Evolutionary conservation across 1,139 yeast species (phyloP), one percentile per base, ranked within the genome.

Genomic region (Candida sp.): DNA sequence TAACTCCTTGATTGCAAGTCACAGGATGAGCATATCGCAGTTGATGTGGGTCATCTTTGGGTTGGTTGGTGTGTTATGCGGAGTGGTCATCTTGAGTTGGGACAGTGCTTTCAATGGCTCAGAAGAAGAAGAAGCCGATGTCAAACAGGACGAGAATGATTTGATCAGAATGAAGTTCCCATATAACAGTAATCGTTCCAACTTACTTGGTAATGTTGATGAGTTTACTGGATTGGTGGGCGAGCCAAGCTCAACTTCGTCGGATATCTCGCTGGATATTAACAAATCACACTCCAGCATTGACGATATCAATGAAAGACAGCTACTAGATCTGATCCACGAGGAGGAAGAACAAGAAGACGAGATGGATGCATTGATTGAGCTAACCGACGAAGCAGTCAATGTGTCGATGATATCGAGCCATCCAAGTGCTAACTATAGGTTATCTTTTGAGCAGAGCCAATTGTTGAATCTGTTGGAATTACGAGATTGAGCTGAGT

Each of bases 71-170:
- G 82, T 77, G 1, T 63, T 77, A 48, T 55, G 68, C 44, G 82
- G 82, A 1, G 81, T 77, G 28, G 68, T 76, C 3, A 59, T 70
- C 7, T 70, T 77, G 26, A 74, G 80, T 55, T 76, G 80, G 79
- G 80, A 75, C 54, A 67, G 77, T 53, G 76, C 78, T 2, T 63
- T 70, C 54, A 69, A 67, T 1, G 55, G 52, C 23, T 26, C 25
- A 31, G 44, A 32, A 25, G 47, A n/a, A 25, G 23, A 30, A 8
- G 40, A 35, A 31, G 35, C 23, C 4, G 35, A 44, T 8, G 33
- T 17, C 9, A 44, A 22, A 25, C 33, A 32, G 17, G 35, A 45
- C 37, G 56, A 49, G 12, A 50, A 51, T 8, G 35, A 46, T 39
- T 50, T 53, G 32, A 49, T 50, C 33, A 42, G 49, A 35, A 45